phyloP scores from a whole-genome alignment of 257 asterid genomes.

The Leonotis leonurus region DNA sequence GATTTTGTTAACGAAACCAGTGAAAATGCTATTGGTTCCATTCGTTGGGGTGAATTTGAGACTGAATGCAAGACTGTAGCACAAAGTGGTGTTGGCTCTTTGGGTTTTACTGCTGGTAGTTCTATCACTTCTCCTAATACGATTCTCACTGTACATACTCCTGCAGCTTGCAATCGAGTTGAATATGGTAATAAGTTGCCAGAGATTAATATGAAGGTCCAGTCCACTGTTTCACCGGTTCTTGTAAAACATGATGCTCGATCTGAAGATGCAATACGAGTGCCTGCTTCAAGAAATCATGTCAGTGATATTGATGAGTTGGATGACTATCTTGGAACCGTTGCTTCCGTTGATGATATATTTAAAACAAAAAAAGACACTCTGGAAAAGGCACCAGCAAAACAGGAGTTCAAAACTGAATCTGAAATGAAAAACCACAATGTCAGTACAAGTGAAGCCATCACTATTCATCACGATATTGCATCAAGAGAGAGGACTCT shows the following conservation, averaged over 20 bases:
- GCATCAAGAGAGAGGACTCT: slow-evolving; percentile 17
- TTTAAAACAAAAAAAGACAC: slow-evolving; percentile 30
- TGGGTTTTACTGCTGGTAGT: slow-evolving; percentile 18
- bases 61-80: slow-evolving; percentile 16
- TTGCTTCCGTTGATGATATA: slow-evolving; percentile 22
- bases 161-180: slow-evolving; percentile 16
- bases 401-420: slow-evolving; percentile 23
- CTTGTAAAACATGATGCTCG: slow-evolving; percentile 20
- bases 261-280: slow-evolving; percentile 21
- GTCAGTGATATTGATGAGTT: slow-evolving; percentile 34
- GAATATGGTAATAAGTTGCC: slow-evolving; percentile 19
- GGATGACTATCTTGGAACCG: slow-evolving; percentile 33
- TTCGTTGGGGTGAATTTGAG: slow-evolving; percentile 28
- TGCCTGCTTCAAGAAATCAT: slow-evolving; percentile 26
- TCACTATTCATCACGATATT: slow-evolving; percentile 19
- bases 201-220: slow-evolving; percentile 3
- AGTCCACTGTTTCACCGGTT: slow-evolving; percentile 14
- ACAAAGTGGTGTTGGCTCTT: slow-evolving; percentile 21
- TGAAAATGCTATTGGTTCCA: slow-evolving; percentile 24
- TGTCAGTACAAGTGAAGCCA: slow-evolving; percentile 21
- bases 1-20: slow-evolving; percentile 55
- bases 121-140: slow-evolving; percentile 12
- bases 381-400: not conserved
- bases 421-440: slow-evolving; percentile 20
- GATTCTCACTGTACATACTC: slow-evolving; percentile 9